Evolutionary conservation across 2,329 filamentous ascomycete genomes (phyloP).

Genomic region (Colletotrichum sp.): DNA sequence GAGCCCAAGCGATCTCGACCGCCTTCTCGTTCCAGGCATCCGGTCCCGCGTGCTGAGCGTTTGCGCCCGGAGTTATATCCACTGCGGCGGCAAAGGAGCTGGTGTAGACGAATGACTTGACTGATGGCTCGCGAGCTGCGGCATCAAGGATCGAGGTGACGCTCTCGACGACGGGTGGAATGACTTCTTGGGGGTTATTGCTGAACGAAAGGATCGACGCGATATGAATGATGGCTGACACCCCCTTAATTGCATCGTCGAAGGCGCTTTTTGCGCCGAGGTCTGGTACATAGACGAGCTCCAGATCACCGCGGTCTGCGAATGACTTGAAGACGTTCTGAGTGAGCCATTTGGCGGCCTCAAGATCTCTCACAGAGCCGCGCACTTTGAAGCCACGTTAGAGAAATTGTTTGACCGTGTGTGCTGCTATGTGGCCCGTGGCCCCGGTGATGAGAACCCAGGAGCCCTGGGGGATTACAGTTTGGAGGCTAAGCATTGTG

Average conservation of each 20-base stretch:
- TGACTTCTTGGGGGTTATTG: no score
- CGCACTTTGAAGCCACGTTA: neutral
- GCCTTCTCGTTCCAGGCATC: neutral
- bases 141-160: neutral
- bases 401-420: neutral
- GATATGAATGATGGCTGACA: neutral
- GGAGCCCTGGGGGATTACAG: neutral
- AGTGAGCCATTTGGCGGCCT: neutral
- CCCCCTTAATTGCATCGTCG: neutral
- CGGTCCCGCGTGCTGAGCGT: fast-evolving
- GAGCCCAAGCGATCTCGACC: neutral
- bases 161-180: neutral
- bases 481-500: no score
- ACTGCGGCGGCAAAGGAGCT: neutral
- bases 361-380: neutral
- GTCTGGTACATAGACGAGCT: neutral
- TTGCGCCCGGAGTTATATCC: neutral
- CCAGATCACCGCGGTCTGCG: neutral
- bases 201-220: neutral
- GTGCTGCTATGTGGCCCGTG: neutral
- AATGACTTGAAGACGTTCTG: neutral
- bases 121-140: neutral
- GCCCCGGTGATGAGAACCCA: neutral
- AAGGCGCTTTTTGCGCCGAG: neutral
- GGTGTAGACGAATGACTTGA: neutral